A percentile compares a stretch with the other conserved stretches of the same genome.
phyloP scores from a whole-genome alignment of 108 stramenopile species.

The Fragilaria radians region DNA sequence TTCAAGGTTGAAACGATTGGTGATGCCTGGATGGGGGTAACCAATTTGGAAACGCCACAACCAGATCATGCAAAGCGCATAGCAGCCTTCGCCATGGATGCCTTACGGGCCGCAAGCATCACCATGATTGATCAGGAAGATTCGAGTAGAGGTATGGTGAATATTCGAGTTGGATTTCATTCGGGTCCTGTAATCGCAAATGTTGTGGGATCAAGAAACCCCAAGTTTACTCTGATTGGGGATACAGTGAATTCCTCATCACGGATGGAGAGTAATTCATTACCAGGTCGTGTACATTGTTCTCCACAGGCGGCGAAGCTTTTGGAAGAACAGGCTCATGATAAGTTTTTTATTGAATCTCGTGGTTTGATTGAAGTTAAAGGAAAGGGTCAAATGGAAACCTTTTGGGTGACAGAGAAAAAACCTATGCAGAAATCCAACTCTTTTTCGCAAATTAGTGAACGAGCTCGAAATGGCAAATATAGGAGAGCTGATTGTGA shows the following conservation, averaged over 20 bases:
- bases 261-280: constrained; percentile 55
- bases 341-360: constrained; percentile 23
- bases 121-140: constrained; percentile 31
- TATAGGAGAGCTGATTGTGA: too few relatives aligned
- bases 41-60: constrained; percentile 20
- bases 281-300: constrained; percentile 41
- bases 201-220: constrained; percentile 39
- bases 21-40: constrained; percentile 20
- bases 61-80: constrained; percentile 46
- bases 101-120: constrained; percentile 28
- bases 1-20: constrained; percentile 61
- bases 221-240: constrained; percentile 35
- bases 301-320: constrained; percentile 44
- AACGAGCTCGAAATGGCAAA: too few relatives aligned
- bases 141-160: constrained; percentile 21
- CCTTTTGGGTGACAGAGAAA: constrained; percentile 34
- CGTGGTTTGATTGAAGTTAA: constrained; percentile 42
- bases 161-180: constrained; percentile 49
- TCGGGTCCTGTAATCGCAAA: constrained; percentile 39
- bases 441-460: too few relatives aligned
- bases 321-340: constrained; percentile 35
- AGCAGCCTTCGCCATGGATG: constrained; percentile 40
- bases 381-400: constrained; percentile 47
- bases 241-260: constrained; percentile 58
- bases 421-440: too few relatives aligned